Evolutionary conservation across 257 asterid species (phyloP).

Genomic region (Ophiorrhiza pumila): DNA sequence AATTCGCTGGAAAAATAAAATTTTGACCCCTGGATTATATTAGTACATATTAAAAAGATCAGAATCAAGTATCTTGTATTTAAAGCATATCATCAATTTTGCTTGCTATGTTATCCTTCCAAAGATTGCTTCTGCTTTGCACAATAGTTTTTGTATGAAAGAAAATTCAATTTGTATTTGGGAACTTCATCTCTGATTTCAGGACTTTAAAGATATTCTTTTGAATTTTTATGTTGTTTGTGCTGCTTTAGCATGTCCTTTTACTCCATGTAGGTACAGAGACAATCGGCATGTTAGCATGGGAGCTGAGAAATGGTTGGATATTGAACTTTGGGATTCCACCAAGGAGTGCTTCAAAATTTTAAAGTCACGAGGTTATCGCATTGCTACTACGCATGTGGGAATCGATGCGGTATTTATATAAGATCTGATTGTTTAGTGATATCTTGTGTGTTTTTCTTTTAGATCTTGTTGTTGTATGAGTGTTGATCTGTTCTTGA

Average conservation of each 20-base stretch:
- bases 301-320: slow-evolving; percentile 99
- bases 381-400: slow-evolving; percentile 80
- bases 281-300: slow-evolving; percentile 96
- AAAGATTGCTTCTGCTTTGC: background rate
- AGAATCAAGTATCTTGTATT: background rate
- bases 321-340: slow-evolving; percentile 88
- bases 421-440: background rate
- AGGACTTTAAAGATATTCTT: background rate
- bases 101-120: background rate
- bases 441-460: background rate
- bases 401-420: slow-evolving; percentile 62
- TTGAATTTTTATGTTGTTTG: background rate
- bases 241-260: background rate
- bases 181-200: background rate
- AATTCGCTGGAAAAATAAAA: background rate
- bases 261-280: slow-evolving; percentile 52
- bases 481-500: background rate
- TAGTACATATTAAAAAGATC: background rate
- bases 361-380: slow-evolving; percentile 88
- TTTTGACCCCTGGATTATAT: background rate
- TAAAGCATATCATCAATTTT: background rate
- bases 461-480: background rate
- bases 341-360: slow-evolving; percentile 61
- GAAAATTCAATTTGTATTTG: background rate
- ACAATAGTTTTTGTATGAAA: background rate